Base-by-base conservation (phyloP, 768 basidiomycete species). In the Lepiota venenata region DNA sequence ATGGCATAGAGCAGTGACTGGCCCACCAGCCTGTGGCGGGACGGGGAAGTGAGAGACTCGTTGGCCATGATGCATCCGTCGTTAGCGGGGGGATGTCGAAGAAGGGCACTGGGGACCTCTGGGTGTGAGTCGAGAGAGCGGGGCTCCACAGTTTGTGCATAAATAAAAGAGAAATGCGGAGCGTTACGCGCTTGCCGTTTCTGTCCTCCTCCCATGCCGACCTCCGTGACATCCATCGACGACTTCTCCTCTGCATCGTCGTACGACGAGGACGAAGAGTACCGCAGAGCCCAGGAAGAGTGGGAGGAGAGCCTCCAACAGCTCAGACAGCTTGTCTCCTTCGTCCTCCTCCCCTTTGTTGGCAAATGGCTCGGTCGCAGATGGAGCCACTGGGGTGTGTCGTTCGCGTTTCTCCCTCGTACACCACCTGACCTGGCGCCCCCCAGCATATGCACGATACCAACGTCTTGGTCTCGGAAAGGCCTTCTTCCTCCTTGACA, bases 221-320 rank as follows among this genome's bases (percentile, higher is more conserved):
- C 60, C 39, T 90, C 87, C 27, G 72, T 79, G 57, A 66, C 69
- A 59, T 90, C 86, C 32, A 63, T 87, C 55, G 87, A 89, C 70
- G 79, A 81, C 52, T 68, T 80, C 40, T 78, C 77, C 16, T 80
- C 80, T 8, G 66, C 73, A 49, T 71, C 74, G 16, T 83, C 80
- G 32, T 82, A 81, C 65, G 83, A 84, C 66, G 76, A 77, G 1
- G 81, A 84, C 58, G 88, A 89, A 55, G 90, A 93, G 62, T 83
- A 82, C 61, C 81, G 76, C 38, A 74, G 87, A 44, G 88, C 90
- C 2, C 89, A 94, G 69, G 80, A 88, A 66, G 94, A 97, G 73
- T 96, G 94, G 94, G 87, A 93, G 63, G 94, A 97, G 69, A 91
- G 88, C 63, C 64, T 96, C 47, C 72, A 85, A 56, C 93, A 97